These are phyloP conservation scores for Trichoderma semiorbis DNA, from an alignment of 2,329 filamentous ascomycete species.

Conservation along the genomic window DNA sequence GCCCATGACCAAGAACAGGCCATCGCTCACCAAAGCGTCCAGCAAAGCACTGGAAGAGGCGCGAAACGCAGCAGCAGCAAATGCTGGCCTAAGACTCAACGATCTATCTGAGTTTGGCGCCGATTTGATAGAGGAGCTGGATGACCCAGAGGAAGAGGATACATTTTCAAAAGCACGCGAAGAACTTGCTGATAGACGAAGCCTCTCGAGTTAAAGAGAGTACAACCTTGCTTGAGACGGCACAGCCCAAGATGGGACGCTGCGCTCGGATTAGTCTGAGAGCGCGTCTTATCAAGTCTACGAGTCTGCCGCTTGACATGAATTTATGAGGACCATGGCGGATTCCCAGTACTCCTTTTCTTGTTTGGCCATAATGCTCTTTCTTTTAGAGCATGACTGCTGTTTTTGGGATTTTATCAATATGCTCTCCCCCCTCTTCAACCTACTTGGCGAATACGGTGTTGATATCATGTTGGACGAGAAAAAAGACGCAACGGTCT, in stretches of 20 bases:
- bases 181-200: conserved; percentile 39
- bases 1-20: conserved; percentile 39
- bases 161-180: conserved; percentile 50
- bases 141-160: conserved; percentile 42
- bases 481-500: conserved; percentile 15
- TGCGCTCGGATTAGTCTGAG: background rate
- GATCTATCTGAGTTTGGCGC: background rate
- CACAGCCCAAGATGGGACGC: background rate
- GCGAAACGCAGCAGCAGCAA: background rate
- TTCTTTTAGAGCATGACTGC: background rate
- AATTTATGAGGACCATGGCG: conserved; percentile 5
- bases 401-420: conserved; percentile 13
- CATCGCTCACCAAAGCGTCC: conserved; percentile 1
- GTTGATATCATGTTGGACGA: conserved; percentile 18
- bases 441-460: conserved; percentile 18
- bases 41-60: conserved; percentile 31
- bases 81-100: background rate
- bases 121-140: conserved; percentile 23
- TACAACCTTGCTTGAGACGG: background rate
- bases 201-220: conserved; percentile 34
- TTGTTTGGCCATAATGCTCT: background rate
- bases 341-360: background rate
- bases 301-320: conserved; percentile 1
- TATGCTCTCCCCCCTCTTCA: background rate
- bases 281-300: background rate